A percentile compares a stretch with the other conserved stretches of the same genome.
phyloP scores from a whole-genome alignment of 73 alveolate genomes.

The Breviolum minutum region DNA sequence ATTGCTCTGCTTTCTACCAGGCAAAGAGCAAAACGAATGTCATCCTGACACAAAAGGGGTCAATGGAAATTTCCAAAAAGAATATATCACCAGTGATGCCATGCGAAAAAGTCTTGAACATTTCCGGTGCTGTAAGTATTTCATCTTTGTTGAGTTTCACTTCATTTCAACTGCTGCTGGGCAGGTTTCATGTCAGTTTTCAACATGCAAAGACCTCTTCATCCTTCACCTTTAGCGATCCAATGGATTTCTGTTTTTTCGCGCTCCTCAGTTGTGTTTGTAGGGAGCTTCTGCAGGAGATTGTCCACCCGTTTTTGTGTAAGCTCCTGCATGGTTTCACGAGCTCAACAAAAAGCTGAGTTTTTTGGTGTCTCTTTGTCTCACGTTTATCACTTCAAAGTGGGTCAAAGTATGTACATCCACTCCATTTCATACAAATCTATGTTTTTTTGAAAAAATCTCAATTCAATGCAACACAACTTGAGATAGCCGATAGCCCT shows the following conservation, averaged over 20 bases:
- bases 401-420: not conserved
- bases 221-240: not conserved
- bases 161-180: not conserved
- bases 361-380: not conserved
- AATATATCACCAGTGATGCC: too few relatives aligned
- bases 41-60: not conserved
- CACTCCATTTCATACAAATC: not conserved
- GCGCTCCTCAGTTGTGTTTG: not conserved
- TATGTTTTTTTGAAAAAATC: too few relatives aligned
- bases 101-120: too few relatives aligned
- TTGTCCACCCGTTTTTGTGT: conserved; percentile 15
- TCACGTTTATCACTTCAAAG: not conserved
- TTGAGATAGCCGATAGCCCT: too few relatives aligned
- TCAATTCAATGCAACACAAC: too few relatives aligned
- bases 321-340: not conserved
- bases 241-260: not conserved
- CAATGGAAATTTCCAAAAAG: not conserved
- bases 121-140: too few relatives aligned
- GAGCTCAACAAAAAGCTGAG: not conserved
- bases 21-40: conserved; percentile 70
- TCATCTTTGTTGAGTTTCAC: not conserved
- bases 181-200: not conserved
- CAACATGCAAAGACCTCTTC: not conserved
- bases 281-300: not conserved
- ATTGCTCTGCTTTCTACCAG: conserved; percentile 65